phyloP scores from a whole-genome alignment of 2,329 filamentous ascomycete species.

The Aspergillus japonicus region DNA sequence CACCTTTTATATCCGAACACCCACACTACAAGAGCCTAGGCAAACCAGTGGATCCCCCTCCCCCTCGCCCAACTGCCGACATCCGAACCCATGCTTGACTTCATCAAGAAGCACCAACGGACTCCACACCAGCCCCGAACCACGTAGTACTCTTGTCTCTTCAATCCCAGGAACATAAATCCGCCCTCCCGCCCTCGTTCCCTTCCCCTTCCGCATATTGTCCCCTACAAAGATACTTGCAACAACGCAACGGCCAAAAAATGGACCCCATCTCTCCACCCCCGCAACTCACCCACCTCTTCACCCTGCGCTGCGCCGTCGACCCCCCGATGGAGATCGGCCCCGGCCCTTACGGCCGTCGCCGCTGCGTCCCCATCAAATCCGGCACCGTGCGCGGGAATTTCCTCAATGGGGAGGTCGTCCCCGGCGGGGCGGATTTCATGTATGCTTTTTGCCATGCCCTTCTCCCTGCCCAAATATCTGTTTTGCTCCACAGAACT shows the following conservation, averaged over 20 bases:
- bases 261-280: conserved; percentile 24
- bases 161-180: background rate
- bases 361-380: conserved; percentile 26
- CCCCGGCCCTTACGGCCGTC: conserved; percentile 25
- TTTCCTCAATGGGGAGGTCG: conserved; percentile 24
- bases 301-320: conserved; percentile 26
- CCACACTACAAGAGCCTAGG: background rate
- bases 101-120: background rate
- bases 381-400: conserved; percentile 23
- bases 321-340: conserved; percentile 27
- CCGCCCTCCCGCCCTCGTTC: background rate
- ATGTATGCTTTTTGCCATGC: conserved; percentile 16
- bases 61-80: background rate
- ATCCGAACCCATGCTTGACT: background rate
- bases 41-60: background rate
- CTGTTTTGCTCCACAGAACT: no score
- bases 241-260: background rate
- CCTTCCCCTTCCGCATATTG: background rate
- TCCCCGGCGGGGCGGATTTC: conserved; percentile 29
- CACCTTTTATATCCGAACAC: no score
- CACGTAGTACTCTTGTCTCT: background rate
- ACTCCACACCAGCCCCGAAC: background rate
- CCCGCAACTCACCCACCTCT: conserved; percentile 23
- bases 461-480: background rate
- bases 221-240: background rate